Evolutionary conservation across 768 basidiomycete genomes (phyloP).

Genomic region (Exsudoporus frostii): DNA sequence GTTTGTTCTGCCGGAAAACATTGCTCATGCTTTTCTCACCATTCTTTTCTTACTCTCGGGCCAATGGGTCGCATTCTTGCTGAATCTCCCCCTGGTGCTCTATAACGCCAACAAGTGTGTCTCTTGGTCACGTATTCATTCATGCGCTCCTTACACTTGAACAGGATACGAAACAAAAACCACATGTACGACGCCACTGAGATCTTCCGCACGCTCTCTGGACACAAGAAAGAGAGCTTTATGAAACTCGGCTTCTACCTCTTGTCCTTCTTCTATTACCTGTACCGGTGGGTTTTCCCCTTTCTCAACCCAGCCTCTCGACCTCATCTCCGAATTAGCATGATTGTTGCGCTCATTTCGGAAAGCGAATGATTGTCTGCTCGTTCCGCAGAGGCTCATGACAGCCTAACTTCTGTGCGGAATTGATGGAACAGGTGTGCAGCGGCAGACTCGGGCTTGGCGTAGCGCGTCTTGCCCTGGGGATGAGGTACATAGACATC

Average conservation of each 20-base stretch:
- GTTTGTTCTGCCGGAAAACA: slow-evolving; percentile 98
- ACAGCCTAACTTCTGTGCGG: not conserved
- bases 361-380: slow-evolving; percentile 53
- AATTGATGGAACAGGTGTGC: not conserved
- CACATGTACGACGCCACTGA: slow-evolving; percentile 99
- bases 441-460: slow-evolving; percentile 1
- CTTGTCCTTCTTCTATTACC: slow-evolving; percentile 88
- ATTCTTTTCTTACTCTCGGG: slow-evolving; percentile 89
- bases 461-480: slow-evolving; percentile 4
- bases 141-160: not conserved
- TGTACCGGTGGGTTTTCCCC: slow-evolving; percentile 65
- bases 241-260: slow-evolving; percentile 94
- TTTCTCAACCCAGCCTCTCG: not conserved
- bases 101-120: slow-evolving; percentile 95
- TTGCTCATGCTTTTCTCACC: slow-evolving; percentile 89
- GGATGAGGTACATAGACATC: slow-evolving; percentile 16
- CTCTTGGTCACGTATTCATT: not conserved
- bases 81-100: slow-evolving; percentile 85
- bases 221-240: slow-evolving; percentile 96
- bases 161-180: slow-evolving; percentile 84
- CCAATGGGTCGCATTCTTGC: slow-evolving; percentile 90
- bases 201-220: slow-evolving; percentile 91
- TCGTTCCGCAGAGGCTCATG: not conserved
- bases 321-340: slow-evolving; percentile 41
- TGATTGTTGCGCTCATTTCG: slow-evolving; percentile 85